These are phyloP conservation scores for Macrolepiota albuminosa DNA, from an alignment of 768 basidiomycete genomes.

Conservation along the genomic window DNA sequence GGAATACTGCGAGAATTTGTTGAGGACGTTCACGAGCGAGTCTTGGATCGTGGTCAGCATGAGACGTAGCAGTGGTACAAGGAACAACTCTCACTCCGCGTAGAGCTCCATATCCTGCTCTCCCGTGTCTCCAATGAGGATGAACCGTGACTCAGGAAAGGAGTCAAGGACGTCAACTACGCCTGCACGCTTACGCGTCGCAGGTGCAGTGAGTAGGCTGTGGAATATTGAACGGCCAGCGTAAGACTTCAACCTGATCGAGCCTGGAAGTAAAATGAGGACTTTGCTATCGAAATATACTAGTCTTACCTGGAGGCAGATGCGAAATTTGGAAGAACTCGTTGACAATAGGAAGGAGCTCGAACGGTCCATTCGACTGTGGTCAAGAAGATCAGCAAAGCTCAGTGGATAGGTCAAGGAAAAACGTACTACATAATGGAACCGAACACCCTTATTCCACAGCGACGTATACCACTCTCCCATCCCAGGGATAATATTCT, in stretches of 20 bases:
- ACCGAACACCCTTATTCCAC: slow-evolving; percentile 68
- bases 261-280: slow-evolving; percentile 37
- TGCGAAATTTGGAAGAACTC: slow-evolving; percentile 70
- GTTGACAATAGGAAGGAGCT: slow-evolving; percentile 72
- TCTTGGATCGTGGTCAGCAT: slow-evolving; percentile 15
- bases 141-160: slow-evolving; percentile 71
- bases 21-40: slow-evolving; percentile 64
- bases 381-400: not conserved
- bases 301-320: slow-evolving; percentile 53
- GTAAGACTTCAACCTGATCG: slow-evolving; percentile 80
- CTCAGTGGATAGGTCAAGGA: not conserved
- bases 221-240: slow-evolving; percentile 80
- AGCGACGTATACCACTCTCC: slow-evolving; percentile 69
- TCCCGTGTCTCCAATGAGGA: slow-evolving; percentile 89
- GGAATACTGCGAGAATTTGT: slow-evolving; percentile 76
- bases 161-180: slow-evolving; percentile 73
- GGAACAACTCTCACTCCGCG: slow-evolving; percentile 39
- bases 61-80: not conserved
- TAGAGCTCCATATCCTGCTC: slow-evolving; percentile 97
- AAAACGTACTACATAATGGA: slow-evolving; percentile 84
- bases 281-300: not conserved
- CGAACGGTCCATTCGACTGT: slow-evolving; percentile 83
- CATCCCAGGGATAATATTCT: slow-evolving; percentile 81
- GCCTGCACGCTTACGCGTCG: slow-evolving; percentile 75
- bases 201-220: slow-evolving; percentile 77